Conservation (phyloP, 2,329 filamentous ascomycete genomes). For the Cadophora sp. region DNA sequence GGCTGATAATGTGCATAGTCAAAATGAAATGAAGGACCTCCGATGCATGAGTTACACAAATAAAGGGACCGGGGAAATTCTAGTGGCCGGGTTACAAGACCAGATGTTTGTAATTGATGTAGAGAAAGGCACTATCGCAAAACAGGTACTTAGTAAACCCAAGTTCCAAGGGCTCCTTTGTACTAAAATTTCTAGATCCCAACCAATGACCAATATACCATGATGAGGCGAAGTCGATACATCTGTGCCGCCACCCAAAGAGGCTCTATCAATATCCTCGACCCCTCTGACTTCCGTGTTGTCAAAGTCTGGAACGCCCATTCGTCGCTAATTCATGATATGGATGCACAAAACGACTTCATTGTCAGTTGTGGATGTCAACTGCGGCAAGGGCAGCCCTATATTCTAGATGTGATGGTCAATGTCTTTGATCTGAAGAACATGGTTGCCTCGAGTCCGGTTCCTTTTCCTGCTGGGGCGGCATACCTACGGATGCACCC, state of each 20-base stretch:
- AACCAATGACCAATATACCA: slow-evolving; percentile 80
- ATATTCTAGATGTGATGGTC: slow-evolving; percentile 89
- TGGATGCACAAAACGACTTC: slow-evolving; percentile 96
- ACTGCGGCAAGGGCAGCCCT: slow-evolving; percentile 76
- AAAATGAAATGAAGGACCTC: slow-evolving; percentile 82
- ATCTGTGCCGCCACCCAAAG: slow-evolving; percentile 89
- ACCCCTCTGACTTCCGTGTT: slow-evolving; percentile 77
- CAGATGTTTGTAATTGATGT: slow-evolving; percentile 81
- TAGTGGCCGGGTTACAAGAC: slow-evolving; percentile 86
- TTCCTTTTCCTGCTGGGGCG: slow-evolving; percentile 90
- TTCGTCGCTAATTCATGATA: slow-evolving; percentile 87
- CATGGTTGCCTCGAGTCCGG: slow-evolving; percentile 83
- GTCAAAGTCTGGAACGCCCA: slow-evolving; percentile 92
- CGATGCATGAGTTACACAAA: slow-evolving; percentile 96
- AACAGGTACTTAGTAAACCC: slow-evolving; percentile 56
- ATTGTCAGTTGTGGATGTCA: slow-evolving; percentile 96
- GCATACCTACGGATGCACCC: slow-evolving; percentile 97
- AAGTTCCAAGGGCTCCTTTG: background rate
- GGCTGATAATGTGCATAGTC: slow-evolving; percentile 52
- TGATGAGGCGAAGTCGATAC: slow-evolving; percentile 90
- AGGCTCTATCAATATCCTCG: slow-evolving; percentile 85
- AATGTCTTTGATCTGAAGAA: slow-evolving; percentile 97
- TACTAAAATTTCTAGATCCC: slow-evolving; percentile 60
- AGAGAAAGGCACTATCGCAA: slow-evolving; percentile 73
- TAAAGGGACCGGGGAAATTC: slow-evolving; percentile 80